A percentile compares a stretch with the other conserved stretches of the same genome.
Conservation (phyloP, 2,329 filamentous ascomycete species). For the Fusarium torreyae region DNA sequence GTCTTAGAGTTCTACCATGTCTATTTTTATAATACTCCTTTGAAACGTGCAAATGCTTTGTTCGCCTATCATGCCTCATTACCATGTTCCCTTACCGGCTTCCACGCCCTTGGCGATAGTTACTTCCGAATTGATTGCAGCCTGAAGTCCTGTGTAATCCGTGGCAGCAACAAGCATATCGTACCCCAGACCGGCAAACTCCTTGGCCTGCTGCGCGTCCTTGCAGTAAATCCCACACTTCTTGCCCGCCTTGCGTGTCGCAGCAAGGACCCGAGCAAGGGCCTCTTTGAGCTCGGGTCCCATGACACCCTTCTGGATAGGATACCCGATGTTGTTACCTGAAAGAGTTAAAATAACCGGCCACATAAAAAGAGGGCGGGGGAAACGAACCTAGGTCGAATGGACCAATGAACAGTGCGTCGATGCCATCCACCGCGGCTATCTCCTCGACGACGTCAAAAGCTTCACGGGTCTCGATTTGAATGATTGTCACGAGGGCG, state of each 20-base stretch:
- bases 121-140: conserved; percentile 59
- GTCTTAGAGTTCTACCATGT: not conserved
- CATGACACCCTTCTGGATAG: conserved; percentile 73
- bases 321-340: conserved; percentile 73
- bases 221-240: conserved; percentile 75
- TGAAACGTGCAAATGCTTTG: not conserved
- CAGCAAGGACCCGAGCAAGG: conserved; percentile 70
- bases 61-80: not conserved
- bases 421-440: conserved; percentile 71
- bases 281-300: conserved; percentile 71
- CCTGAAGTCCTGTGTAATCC: conserved; percentile 67
- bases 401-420: conserved; percentile 76
- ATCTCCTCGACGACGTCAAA: conserved; percentile 74
- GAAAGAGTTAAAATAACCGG: conserved; percentile 27
- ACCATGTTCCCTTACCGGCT: conserved; percentile 2
- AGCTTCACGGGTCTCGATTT: conserved; percentile 77
- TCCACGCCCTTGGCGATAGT: conserved; percentile 59
- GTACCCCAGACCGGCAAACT: conserved; percentile 70
- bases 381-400: conserved; percentile 70
- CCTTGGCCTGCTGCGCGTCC: conserved; percentile 67
- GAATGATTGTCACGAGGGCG: conserved; percentile 73
- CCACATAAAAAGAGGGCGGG: conserved; percentile 12
- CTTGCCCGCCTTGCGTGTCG: conserved; percentile 74
- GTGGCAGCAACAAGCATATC: conserved; percentile 73
- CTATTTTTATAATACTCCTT: not conserved